Conservation (phyloP, 2,329 filamentous ascomycete genomes). For the Chaetomiaceae sp. region DNA sequence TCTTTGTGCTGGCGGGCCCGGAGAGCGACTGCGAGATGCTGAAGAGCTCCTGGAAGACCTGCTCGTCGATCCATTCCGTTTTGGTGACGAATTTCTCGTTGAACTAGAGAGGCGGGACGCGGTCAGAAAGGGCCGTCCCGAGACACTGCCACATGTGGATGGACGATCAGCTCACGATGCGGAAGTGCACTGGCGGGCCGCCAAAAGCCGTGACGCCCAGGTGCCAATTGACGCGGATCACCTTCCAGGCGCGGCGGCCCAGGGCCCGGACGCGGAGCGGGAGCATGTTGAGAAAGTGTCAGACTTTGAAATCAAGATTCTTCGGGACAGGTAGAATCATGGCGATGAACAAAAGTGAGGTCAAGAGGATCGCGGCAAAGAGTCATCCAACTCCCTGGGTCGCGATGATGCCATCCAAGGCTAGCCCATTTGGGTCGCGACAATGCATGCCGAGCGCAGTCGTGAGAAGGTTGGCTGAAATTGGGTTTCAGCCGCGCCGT, state of each 20-base stretch:
- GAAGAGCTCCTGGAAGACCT: constrained; percentile 64
- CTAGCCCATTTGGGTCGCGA: not conserved
- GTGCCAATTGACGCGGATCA: constrained; percentile 45
- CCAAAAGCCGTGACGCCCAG: constrained; percentile 63
- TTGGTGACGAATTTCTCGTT: constrained; percentile 58
- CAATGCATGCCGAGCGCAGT: not conserved
- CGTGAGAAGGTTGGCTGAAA: no score
- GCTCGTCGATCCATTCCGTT: constrained; percentile 63
- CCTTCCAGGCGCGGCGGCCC: constrained; percentile 17
- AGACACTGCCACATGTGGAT: no score
- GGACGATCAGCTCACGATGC: constrained; percentile 43
- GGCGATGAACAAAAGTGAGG: no score
- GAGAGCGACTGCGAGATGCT: constrained; percentile 63
- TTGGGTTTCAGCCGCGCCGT: no score
- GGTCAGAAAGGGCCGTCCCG: not conserved
- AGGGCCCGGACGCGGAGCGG: not conserved
- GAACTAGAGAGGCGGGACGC: constrained; percentile 35
- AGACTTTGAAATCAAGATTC: not conserved
- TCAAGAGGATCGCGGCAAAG: no score
- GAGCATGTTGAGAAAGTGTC: not conserved
- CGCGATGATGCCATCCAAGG: not conserved
- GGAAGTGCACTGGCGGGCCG: constrained; percentile 66
- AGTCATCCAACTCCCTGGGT: no score
- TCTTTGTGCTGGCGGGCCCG: constrained; percentile 66
- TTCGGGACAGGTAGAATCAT: no score